Percentiles rank a stretch among this genome's conserved stretches.
Evolutionary conservation across 495 filamentous ascomycete genomes (phyloP).

Genomic region (Astrothelium subdiscretum): DNA sequence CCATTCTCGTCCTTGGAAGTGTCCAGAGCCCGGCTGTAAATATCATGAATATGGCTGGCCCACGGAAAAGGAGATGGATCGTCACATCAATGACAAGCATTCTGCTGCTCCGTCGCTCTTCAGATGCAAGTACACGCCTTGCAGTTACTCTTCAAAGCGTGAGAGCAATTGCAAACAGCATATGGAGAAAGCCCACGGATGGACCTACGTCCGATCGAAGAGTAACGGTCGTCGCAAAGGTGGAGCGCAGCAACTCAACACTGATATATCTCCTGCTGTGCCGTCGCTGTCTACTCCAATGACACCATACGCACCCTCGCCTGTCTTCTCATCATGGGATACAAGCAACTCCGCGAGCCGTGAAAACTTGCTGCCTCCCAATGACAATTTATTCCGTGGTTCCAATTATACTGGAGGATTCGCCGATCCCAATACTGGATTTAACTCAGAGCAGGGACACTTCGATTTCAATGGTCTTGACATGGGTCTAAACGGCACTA

Average conservation of each 20-base stretch:
- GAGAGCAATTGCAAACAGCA: conserved; percentile 99
- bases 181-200: conserved; percentile 96
- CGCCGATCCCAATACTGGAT: not conserved
- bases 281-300: conserved; percentile 13
- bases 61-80: conserved; percentile 92
- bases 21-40: conserved; percentile 65
- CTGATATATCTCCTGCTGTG: conserved; percentile 12
- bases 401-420: not conserved
- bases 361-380: conserved; percentile 14
- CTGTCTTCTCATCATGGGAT: not conserved
- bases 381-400: not conserved
- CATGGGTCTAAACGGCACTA: conserved; percentile 11
- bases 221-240: conserved; percentile 50
- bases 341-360: conserved; percentile 5
- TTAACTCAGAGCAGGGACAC: conserved; percentile 2
- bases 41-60: conserved; percentile 83
- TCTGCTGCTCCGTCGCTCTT: conserved; percentile 62
- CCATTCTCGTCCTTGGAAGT: conserved; percentile 92
- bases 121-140: conserved; percentile 72
- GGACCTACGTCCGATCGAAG: conserved; percentile 82
- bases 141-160: conserved; percentile 87
- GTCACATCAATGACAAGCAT: conserved; percentile 93
- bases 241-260: conserved; percentile 5
- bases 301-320: conserved; percentile 15
- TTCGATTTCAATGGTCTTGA: conserved; percentile 12